A percentile compares a stretch with the other conserved stretches of the same genome.
phyloP scores from a whole-genome alignment of 1,284 basidiomycete genomes.

The Pseudozyma sp. region DNA sequence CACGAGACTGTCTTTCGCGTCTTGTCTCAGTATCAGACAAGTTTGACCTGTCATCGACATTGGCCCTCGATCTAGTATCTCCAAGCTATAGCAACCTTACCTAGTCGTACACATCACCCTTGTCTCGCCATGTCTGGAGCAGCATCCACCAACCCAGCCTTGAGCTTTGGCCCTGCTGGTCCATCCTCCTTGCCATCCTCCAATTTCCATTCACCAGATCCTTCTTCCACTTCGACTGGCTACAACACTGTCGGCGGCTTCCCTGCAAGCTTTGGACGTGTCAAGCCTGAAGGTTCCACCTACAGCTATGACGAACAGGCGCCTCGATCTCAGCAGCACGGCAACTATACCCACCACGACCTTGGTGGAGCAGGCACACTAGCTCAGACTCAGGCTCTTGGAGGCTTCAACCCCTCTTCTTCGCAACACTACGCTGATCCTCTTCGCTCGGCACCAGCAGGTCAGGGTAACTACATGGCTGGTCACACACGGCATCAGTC shows the following conservation, averaged over 20 bases:
- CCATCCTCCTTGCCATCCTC: slow-evolving; percentile 23
- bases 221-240: slow-evolving; percentile 32
- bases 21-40: background rate
- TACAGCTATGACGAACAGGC: slow-evolving; percentile 50
- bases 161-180: slow-evolving; percentile 40
- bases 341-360: slow-evolving; percentile 51
- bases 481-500: slow-evolving; percentile 43
- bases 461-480: slow-evolving; percentile 21
- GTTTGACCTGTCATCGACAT: background rate
- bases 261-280: slow-evolving; percentile 26
- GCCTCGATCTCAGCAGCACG: slow-evolving; percentile 47
- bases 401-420: slow-evolving; percentile 32
- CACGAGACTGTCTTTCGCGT: background rate
- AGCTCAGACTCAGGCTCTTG: slow-evolving; percentile 42
- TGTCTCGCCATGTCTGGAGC: slow-evolving; percentile 35
- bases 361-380: slow-evolving; percentile 24
- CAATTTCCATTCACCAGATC: slow-evolving; percentile 40
- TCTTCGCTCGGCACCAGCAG: slow-evolving; percentile 6
- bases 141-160: slow-evolving; percentile 43
- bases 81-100: background rate
- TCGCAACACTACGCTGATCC: slow-evolving; percentile 33
- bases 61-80: no score
- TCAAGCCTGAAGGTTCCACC: slow-evolving; percentile 31
- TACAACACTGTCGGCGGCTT: slow-evolving; percentile 32
- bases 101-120: background rate